Evolutionary conservation across 2,329 filamentous ascomycete genomes (phyloP).

Genomic region (Neofusicoccum kwambonambiense): DNA sequence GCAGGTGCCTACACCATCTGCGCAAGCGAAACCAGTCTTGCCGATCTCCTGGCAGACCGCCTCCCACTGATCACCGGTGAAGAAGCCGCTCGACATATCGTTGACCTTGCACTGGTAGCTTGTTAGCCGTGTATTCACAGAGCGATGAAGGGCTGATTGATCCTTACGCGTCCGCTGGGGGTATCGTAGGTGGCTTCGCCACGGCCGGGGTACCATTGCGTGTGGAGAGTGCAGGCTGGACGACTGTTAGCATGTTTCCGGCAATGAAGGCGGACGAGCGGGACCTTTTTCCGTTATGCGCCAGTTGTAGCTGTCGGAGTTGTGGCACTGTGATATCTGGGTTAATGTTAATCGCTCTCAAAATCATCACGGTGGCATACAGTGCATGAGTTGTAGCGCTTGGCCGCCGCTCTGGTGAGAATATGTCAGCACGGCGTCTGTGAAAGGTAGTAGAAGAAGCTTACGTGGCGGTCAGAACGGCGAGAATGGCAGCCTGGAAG

Average conservation of each 20-base stretch:
- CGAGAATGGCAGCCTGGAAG: neutral
- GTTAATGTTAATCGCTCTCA: too few species aligned
- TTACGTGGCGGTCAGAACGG: neutral
- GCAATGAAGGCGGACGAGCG: too few species aligned
- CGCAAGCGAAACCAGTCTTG: neutral
- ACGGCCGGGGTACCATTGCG: neutral
- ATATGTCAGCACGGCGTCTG: neutral
- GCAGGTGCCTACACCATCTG: neutral
- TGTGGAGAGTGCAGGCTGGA: neutral
- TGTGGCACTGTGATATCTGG: neutral
- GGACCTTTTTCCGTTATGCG: neutral
- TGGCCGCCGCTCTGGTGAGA: neutral
- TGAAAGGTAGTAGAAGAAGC: neutral
- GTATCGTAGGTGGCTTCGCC: neutral
- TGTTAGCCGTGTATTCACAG: neutral
- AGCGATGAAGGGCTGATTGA: neutral
- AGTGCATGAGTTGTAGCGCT: neutral
- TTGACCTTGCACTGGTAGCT: neutral
- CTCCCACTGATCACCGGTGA: neutral
- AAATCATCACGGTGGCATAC: too few species aligned
- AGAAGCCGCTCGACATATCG: neutral
- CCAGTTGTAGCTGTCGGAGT: slow-evolving; percentile 4
- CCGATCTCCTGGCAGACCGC: neutral
- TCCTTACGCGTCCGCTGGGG: neutral
- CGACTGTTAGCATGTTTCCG: too few species aligned